phyloP scores from a whole-genome alignment of 1,139 yeast species.

The Saccharomyces hybrid region DNA sequence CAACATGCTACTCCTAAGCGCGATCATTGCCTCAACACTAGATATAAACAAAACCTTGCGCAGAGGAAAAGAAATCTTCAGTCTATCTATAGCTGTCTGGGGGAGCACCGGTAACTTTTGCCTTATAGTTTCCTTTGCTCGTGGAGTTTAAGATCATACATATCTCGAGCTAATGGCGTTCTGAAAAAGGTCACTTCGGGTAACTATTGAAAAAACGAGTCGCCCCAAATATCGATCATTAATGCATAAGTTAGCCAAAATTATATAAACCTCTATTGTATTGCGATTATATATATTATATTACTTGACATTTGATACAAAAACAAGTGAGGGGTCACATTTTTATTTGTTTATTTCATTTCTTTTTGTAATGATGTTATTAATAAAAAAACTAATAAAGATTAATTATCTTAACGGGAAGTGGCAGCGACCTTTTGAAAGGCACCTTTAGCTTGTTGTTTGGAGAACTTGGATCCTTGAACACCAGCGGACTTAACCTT shows the following conservation, averaged over 20 bases:
- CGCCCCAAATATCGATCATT: background rate
- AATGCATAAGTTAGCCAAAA: background rate
- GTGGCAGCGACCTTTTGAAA: too few relatives aligned
- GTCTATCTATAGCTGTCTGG: background rate
- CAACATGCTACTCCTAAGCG: background rate
- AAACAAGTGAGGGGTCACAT: conserved; percentile 15
- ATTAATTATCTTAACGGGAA: too few relatives aligned
- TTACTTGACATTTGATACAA: conserved; percentile 3
- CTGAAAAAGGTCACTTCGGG: background rate
- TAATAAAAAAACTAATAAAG: background rate
- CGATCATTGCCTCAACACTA: background rate
- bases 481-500: too few relatives aligned
- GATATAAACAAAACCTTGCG: background rate
- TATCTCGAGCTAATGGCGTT: background rate
- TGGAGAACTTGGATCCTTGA: too few relatives aligned
- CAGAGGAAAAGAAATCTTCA: background rate
- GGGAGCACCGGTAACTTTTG: background rate
- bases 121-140: background rate
- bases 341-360: conserved; percentile 8
- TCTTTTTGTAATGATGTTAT: conserved; percentile 7
- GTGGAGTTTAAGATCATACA: background rate
- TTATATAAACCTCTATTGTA: background rate
- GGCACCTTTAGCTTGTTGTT: too few relatives aligned
- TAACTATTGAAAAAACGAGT: background rate
- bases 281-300: background rate